A percentile compares a stretch with the other conserved stretches of the same genome.
Conservation (phyloP, 2,329 filamentous ascomycete genomes). For the Xylaria sp. region DNA sequence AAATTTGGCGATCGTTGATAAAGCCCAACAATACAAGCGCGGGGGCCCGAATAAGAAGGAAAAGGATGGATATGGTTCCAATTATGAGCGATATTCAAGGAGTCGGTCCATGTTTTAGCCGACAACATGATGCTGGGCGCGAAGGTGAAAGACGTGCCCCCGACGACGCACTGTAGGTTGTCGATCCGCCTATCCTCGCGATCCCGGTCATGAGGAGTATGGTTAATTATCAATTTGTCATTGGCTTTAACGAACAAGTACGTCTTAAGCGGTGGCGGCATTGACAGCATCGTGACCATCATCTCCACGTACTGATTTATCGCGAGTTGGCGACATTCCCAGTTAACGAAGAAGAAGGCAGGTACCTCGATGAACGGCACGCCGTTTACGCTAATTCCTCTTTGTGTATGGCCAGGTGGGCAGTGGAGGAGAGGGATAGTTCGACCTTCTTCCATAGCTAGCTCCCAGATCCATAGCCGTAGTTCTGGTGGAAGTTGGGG, state of each 20-base stretch:
- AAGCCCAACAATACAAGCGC: too few relatives aligned
- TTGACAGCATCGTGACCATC: too few relatives aligned
- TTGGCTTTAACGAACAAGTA: not conserved
- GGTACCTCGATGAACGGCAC: not conserved
- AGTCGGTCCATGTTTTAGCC: too few relatives aligned
- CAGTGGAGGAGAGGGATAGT: not conserved
- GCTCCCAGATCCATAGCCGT: slow-evolving; percentile 9
- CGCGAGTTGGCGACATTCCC: slow-evolving; percentile 3
- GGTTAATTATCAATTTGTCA: not conserved
- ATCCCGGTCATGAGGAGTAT: too few relatives aligned
- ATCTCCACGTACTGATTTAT: not conserved
- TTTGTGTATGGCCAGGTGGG: not conserved
- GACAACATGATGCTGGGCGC: too few relatives aligned
- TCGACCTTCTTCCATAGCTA: not conserved
- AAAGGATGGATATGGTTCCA: too few relatives aligned
- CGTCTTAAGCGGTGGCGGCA: not conserved
- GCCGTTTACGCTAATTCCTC: not conserved
- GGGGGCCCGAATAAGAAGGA: too few relatives aligned
- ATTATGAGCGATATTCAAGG: too few relatives aligned
- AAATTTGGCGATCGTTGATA: too few relatives aligned
- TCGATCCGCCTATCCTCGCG: too few relatives aligned
- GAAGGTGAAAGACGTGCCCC: too few relatives aligned
- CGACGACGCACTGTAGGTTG: too few relatives aligned
- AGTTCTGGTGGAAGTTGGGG: slow-evolving; percentile 1
- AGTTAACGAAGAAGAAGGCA: slow-evolving; percentile 24